A percentile compares a stretch with the other conserved stretches of the same genome.
Conservation (phyloP, 2,329 filamentous ascomycete species). For the Epichloe brachyelytri region DNA sequence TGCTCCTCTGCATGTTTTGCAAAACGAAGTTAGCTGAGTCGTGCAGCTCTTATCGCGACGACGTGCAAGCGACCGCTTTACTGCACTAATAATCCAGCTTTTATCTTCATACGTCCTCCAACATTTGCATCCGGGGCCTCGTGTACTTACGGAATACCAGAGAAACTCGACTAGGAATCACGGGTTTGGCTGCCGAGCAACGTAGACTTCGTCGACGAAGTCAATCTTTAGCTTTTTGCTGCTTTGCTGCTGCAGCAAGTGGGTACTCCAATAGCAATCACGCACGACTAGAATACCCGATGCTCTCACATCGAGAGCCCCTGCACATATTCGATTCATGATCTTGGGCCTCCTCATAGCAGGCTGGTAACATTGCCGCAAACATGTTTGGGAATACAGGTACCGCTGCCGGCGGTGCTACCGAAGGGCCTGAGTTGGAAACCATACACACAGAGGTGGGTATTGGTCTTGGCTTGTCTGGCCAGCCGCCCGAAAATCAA, state of each 20-base stretch:
- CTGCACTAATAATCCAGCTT: background rate
- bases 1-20: slow-evolving; percentile 11
- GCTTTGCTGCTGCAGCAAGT: background rate
- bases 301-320: background rate
- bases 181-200: background rate
- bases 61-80: background rate
- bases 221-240: background rate
- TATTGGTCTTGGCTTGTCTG: background rate
- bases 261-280: background rate
- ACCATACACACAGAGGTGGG: slow-evolving; percentile 73
- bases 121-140: background rate
- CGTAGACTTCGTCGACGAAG: background rate
- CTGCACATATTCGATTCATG: slow-evolving; percentile 9
- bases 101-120: background rate
- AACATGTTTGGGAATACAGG: slow-evolving; percentile 45
- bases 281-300: background rate
- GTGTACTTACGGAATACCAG: background rate
- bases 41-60: slow-evolving; percentile 6
- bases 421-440: slow-evolving; percentile 52
- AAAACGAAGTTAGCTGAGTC: slow-evolving; percentile 9
- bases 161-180: background rate
- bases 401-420: slow-evolving; percentile 26
- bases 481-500: background rate
- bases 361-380: slow-evolving; percentile 24
- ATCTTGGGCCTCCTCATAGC: slow-evolving; percentile 14